phyloP scores from a whole-genome alignment of 805 yeast genomes.

The Nakazawaea ishiwadae region DNA sequence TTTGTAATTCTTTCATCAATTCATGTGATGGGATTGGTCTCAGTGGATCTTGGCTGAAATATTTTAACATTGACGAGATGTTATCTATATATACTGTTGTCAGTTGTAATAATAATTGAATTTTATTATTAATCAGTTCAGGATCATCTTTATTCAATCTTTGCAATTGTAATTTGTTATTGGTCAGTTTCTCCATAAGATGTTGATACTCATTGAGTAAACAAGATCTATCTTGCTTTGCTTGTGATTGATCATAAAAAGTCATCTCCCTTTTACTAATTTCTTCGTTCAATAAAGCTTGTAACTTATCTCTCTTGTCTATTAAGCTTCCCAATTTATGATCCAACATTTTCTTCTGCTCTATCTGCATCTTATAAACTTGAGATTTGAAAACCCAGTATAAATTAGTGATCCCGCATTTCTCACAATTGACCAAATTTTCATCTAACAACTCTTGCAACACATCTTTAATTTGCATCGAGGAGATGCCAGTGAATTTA shows the following conservation, averaged over 20 bases:
- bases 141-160: constrained; percentile 6
- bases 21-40: background rate
- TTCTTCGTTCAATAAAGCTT: constrained; percentile 14
- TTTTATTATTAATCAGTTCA: background rate
- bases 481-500: constrained; percentile 42
- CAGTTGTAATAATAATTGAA: background rate
- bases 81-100: background rate
- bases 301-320: constrained; percentile 13
- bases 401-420: constrained; percentile 49
- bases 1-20: background rate
- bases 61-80: background rate
- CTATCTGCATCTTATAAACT: constrained; percentile 11
- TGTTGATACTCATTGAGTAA: too few species aligned
- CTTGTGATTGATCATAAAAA: constrained; percentile 15
- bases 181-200: too few species aligned
- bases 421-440: constrained; percentile 41
- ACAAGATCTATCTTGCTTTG: constrained; percentile 9
- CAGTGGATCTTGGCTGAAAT: constrained; percentile 1
- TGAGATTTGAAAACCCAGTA: constrained; percentile 46
- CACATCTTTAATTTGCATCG: constrained; percentile 51
- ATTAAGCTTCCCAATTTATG: constrained; percentile 15
- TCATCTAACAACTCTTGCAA: constrained; percentile 45
- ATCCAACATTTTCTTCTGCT: constrained; percentile 15
- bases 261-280: constrained; percentile 9
- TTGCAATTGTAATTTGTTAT: too few species aligned